Percentiles rank a stretch among this genome's conserved stretches.
These are phyloP conservation scores for Pleurotus giganteus DNA, from an alignment of 768 basidiomycete genomes.

Conservation along the genomic window DNA sequence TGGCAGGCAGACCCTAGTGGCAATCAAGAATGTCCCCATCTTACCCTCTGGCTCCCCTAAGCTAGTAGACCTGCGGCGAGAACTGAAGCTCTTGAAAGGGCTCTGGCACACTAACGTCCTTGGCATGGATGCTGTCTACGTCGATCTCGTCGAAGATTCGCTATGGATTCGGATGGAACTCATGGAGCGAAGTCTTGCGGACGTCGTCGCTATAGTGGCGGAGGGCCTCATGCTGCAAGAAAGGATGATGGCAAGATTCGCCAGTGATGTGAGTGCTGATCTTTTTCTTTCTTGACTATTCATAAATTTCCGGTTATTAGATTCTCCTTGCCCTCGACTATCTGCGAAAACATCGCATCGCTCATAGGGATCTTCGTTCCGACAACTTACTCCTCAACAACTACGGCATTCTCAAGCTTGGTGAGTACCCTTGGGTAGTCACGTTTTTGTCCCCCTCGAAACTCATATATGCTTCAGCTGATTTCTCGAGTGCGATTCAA, in stretches of 20 bases:
- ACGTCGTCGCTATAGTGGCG: constrained; percentile 64
- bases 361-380: constrained; percentile 81
- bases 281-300: constrained; percentile 8
- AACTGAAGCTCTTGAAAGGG: constrained; percentile 57
- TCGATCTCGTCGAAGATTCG: constrained; percentile 60
- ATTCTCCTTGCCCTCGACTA: constrained; percentile 64
- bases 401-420: constrained; percentile 70
- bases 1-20: constrained; percentile 48
- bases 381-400: constrained; percentile 77
- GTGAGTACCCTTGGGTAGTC: constrained; percentile 39
- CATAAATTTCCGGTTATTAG: constrained; percentile 32
- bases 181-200: constrained; percentile 86
- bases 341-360: constrained; percentile 63
- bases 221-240: constrained; percentile 67
- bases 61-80: constrained; percentile 58
- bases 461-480: constrained; percentile 41
- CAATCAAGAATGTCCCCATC: constrained; percentile 73
- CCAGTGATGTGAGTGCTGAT: constrained; percentile 64
- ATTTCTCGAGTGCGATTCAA: constrained; percentile 76
- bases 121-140: constrained; percentile 67
- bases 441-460: background rate
- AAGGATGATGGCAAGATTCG: constrained; percentile 68
- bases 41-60: constrained; percentile 58
- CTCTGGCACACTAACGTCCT: constrained; percentile 63
- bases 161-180: constrained; percentile 90